A percentile compares a stretch with the other conserved stretches of the same genome.
Evolutionary conservation across 352 stramenopile genomes (phyloP).

Genomic region (Phytopythium helicoides): DNA sequence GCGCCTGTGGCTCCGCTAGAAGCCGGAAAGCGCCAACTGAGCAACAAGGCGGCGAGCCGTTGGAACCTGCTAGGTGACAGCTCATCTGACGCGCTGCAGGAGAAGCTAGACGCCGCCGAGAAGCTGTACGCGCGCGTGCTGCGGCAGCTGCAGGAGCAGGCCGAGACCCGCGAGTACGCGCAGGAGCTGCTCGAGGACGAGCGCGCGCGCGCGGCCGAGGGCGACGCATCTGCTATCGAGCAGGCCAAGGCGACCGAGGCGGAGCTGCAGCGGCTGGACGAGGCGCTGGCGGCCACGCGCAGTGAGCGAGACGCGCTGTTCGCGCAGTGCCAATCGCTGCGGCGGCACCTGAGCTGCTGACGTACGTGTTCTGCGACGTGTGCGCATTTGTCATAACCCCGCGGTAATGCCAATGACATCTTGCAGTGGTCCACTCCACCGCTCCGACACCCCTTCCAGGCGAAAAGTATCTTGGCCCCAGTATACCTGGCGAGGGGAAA

Average conservation of each 20-base stretch:
- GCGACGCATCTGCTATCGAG: conserved; percentile 14
- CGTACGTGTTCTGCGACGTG: conserved; percentile 1
- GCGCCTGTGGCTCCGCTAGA: not conserved
- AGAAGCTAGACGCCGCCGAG: conserved; percentile 68
- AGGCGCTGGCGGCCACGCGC: conserved; percentile 28
- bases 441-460: too few species aligned
- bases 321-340: conserved; percentile 52
- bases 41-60: conserved; percentile 3
- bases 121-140: conserved; percentile 73
- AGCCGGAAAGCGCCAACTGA: not conserved
- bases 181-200: conserved; percentile 56
- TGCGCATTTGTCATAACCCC: not conserved
- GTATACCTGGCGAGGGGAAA: too few species aligned
- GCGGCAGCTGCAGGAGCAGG: conserved; percentile 63
- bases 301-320: conserved; percentile 66
- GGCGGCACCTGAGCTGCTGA: conserved; percentile 33
- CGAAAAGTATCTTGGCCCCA: too few species aligned
- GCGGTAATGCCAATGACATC: too few species aligned
- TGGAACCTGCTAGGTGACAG: conserved; percentile 27
- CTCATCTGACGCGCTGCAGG: too few species aligned
- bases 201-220: conserved; percentile 30
- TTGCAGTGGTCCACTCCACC: too few species aligned
- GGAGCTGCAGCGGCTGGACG: conserved; percentile 25
- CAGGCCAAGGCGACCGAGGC: conserved; percentile 13
- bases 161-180: conserved; percentile 58